Conservation (phyloP, 768 basidiomycete species). For the Suillus placidus region DNA sequence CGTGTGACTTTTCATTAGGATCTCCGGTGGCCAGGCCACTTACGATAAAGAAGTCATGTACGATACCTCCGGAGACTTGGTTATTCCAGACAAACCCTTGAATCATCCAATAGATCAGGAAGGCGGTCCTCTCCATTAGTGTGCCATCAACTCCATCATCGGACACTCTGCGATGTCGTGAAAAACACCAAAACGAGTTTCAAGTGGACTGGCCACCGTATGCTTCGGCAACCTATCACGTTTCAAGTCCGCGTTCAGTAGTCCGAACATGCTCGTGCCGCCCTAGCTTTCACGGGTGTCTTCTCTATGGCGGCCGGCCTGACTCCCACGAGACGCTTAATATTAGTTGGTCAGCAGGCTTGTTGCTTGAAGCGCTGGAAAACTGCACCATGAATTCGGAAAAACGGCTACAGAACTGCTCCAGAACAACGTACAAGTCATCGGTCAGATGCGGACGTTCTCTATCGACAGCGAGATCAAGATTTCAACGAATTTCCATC, state of each 20-base stretch:
- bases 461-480: not conserved
- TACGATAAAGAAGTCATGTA: conserved; percentile 10
- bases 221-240: not conserved
- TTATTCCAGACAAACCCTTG: conserved; percentile 4
- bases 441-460: not conserved
- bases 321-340: conserved; percentile 13
- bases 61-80: conserved; percentile 3
- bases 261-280: not conserved
- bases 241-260: not conserved
- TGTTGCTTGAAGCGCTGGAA: not conserved
- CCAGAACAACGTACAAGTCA: conserved; percentile 2
- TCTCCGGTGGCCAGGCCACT: conserved; percentile 7
- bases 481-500: conserved; percentile 1
- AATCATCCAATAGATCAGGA: not conserved
- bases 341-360: not conserved
- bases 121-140: conserved; percentile 3
- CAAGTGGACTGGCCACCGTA: not conserved
- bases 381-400: not conserved
- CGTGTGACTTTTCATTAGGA: conserved; percentile 14
- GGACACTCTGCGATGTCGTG: conserved; percentile 14
- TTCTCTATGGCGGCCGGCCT: conserved; percentile 2
- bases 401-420: not conserved
- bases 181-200: not conserved
- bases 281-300: not conserved
- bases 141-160: not conserved